Conservation (phyloP, 176 grass and related monocot genomes). For the Zizania latifolia region DNA sequence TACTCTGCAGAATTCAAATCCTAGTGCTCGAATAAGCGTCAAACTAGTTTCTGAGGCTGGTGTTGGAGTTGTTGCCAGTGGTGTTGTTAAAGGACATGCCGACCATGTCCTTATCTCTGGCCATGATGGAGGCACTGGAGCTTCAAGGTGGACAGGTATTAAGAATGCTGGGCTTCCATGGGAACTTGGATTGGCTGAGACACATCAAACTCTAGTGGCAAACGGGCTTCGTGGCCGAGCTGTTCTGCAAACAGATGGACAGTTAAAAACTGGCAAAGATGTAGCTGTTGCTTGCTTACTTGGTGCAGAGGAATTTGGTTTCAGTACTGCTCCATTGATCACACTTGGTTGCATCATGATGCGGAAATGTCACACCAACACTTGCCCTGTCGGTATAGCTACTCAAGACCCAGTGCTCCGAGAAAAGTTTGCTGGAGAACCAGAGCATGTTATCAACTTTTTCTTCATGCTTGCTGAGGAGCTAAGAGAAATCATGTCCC, state of each 20-base stretch:
- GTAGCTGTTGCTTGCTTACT: constrained; percentile 93
- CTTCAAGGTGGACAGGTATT: constrained; percentile 97
- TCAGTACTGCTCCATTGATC: constrained; percentile 95
- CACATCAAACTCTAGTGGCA: constrained; percentile 94
- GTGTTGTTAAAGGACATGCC: constrained; percentile 95
- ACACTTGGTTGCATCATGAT: constrained; percentile 99
- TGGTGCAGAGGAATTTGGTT: constrained; percentile 98
- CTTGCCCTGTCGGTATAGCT: constrained; percentile 96
- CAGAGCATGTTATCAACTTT: constrained; percentile 98
- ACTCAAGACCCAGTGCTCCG: constrained; percentile 97
- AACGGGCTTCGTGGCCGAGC: constrained; percentile 93
- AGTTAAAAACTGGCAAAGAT: constrained; percentile 97
- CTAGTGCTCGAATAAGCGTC: constrained; percentile 80
- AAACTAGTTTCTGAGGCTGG: constrained; percentile 95
- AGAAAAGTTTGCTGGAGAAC: constrained; percentile 93
- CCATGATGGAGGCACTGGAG: constrained; percentile 94
- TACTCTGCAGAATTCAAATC: constrained; percentile 77
- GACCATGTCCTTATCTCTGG: constrained; percentile 98
- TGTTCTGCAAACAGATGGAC: constrained; percentile 91
- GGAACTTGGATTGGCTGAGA: constrained; percentile 97
- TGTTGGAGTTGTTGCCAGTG: constrained; percentile 91
- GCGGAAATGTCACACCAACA: constrained; percentile 94
- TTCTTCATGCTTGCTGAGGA: constrained; percentile 99
- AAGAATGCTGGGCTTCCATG: constrained; percentile 99
- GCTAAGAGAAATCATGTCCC: constrained; percentile 90